Evolutionary conservation across 129 eudicot genomes (phyloP).

Genomic region (Ambrosia artemisiifolia): DNA sequence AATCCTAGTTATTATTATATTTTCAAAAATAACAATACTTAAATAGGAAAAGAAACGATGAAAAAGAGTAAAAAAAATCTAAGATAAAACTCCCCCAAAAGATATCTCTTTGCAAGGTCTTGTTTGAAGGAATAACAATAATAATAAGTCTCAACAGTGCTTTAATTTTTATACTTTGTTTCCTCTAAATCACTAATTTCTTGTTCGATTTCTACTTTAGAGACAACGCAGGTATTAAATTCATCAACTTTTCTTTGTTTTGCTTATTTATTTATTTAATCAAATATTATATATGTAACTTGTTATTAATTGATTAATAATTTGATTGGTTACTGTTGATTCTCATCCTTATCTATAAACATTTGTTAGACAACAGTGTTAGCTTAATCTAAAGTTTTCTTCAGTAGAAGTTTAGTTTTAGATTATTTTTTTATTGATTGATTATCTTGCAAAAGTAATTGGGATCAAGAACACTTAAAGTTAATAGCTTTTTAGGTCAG

Average conservation of each 20-base stretch:
- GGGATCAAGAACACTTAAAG: not conserved
- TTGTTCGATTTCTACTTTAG: constrained; percentile 8
- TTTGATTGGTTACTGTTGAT: constrained; percentile 13
- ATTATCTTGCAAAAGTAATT: not conserved
- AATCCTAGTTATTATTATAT: too few species aligned
- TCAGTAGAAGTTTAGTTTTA: constrained; percentile 10
- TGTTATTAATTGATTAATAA: constrained; percentile 3
- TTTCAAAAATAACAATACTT: too few species aligned
- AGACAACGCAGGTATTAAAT: constrained; percentile 19
- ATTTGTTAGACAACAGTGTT: not conserved
- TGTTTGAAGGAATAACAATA: not conserved
- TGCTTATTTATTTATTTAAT: not conserved
- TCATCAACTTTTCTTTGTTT: not conserved
- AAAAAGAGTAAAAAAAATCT: not conserved
- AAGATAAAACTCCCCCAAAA: constrained; percentile 11
- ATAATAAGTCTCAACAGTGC: not conserved
- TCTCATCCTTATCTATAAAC: not conserved
- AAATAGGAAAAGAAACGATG: not conserved
- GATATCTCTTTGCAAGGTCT: constrained; percentile 8
- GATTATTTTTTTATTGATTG: constrained; percentile 5
- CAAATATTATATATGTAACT: not conserved
- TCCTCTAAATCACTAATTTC: constrained; percentile 17
- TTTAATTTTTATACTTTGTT: too few species aligned
- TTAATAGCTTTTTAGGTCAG: not conserved
- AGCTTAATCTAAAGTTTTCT: constrained; percentile 4